Evolutionary conservation across 2,329 filamentous ascomycete species (phyloP), one percentile per base, ranked within the genome.

Genomic region (Paecilomyces niveus): DNA sequence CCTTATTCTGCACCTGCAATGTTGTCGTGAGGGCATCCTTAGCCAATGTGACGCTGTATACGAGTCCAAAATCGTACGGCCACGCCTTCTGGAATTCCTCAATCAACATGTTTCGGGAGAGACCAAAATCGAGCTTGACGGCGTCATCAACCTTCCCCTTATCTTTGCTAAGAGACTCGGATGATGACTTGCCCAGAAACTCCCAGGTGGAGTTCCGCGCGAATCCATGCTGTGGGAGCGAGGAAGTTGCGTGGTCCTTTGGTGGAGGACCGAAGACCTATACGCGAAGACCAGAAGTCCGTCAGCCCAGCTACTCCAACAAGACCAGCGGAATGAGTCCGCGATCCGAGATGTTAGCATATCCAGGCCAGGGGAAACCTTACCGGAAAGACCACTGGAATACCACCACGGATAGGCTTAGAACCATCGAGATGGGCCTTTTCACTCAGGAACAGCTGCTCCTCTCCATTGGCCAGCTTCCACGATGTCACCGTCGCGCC

Each of bases 81-180:
- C 94, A 99, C 24, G 87, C 83, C 66, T 84, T 83, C 70, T 84
- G 85, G 64, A 84, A 83, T 51, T 87, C 83, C 0, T 87, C 85
- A 64, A 83, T 83, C 58, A 97, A 80, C 70, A 87, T 88, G 55
- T 83, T 81, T 29, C 85, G 83, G 55, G 89, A 90, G 35, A 99
- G 86, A 29, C 93, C 94, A 74, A 99, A 97, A 78, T 99, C 94
- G 61, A 99, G 87, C 82, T 96, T 97, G 64, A 97, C 87, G 54
- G 86, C 87, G 68, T 85, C 80, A 70, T 89, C 83, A 62, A 78
- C 79, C 53, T 74, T 74, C 61, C 73, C 58, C 64, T 76, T 69
- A 59, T 70, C 70, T 57, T 62, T 63, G 8, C 57, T 65, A 18
- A 65, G 58, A 8, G 75, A 76, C 62, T 75, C 70, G 55, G 74